Percentiles rank a stretch among this genome's conserved stretches.
Evolutionary conservation across 257 asterid genomes (phyloP).

Genomic region (Solanum chiquidenum): DNA sequence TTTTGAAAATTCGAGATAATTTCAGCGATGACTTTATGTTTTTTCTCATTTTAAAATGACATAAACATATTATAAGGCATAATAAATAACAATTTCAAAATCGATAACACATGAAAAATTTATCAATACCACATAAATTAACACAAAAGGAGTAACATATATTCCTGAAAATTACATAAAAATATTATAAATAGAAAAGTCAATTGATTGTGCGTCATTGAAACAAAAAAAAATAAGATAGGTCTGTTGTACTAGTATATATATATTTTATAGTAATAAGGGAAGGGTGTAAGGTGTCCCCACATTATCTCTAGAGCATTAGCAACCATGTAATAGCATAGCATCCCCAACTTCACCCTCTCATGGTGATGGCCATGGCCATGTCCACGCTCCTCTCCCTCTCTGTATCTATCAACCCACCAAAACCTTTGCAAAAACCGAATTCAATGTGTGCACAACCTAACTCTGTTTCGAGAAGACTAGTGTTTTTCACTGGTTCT

Average conservation of each 20-base stretch:
- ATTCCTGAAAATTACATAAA: no score
- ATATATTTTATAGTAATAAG: not conserved
- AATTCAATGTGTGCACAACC: slow-evolving; percentile 1
- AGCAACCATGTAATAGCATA: slow-evolving; percentile 1
- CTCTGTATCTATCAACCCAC: slow-evolving; percentile 21
- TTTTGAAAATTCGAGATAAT: no score
- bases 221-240: no score
- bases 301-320: slow-evolving; percentile 5
- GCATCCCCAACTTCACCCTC: slow-evolving; percentile 5
- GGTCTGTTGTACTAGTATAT: not conserved
- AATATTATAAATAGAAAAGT: no score
- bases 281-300: slow-evolving; percentile 2
- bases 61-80: no score
- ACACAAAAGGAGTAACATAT: no score
- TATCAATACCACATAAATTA: no score
- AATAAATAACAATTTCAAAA: not conserved
- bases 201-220: no score
- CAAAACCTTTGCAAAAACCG: slow-evolving; percentile 15
- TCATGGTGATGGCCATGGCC: slow-evolving; percentile 26
- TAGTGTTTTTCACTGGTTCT: slow-evolving; percentile 24
- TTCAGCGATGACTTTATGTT: no score
- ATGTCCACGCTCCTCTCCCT: slow-evolving; percentile 17
- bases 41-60: not conserved
- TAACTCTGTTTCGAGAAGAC: slow-evolving; percentile 29
- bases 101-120: no score